Conservation (phyloP, 495 filamentous ascomycete genomes). For the Tricharina praecox region DNA sequence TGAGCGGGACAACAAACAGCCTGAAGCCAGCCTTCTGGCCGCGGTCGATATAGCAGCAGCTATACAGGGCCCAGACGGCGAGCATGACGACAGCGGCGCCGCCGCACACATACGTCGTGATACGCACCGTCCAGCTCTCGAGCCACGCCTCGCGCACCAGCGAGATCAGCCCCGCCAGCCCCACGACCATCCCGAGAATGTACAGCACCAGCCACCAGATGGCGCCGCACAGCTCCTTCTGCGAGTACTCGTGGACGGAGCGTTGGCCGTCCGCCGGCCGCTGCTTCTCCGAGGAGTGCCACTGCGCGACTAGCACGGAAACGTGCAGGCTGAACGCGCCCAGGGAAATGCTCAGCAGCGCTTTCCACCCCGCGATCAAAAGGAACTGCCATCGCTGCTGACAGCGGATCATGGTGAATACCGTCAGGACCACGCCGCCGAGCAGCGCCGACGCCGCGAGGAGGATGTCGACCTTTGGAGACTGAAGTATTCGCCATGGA, state of each 20-base stretch:
- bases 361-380: background rate
- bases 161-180: background rate
- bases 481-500: background rate
- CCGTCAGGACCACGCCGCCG: background rate
- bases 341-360: background rate
- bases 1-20: background rate
- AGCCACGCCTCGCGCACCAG: background rate
- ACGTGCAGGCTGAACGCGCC: background rate
- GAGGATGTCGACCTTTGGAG: background rate
- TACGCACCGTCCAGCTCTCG: background rate
- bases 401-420: slow-evolving; percentile 1
- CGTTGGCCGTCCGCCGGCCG: too few relatives aligned
- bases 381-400: slow-evolving; percentile 3
- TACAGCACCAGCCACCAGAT: background rate
- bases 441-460: background rate
- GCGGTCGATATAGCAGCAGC: background rate
- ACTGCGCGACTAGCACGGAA: background rate
- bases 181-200: background rate
- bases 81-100: background rate
- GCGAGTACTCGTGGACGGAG: too few relatives aligned
- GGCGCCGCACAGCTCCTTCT: background rate
- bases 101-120: background rate
- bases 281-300: too few relatives aligned
- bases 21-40: background rate
- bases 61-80: background rate